Base-by-base conservation (phyloP, 345 rosid genomes). In the Bruguiera sexangula region DNA sequence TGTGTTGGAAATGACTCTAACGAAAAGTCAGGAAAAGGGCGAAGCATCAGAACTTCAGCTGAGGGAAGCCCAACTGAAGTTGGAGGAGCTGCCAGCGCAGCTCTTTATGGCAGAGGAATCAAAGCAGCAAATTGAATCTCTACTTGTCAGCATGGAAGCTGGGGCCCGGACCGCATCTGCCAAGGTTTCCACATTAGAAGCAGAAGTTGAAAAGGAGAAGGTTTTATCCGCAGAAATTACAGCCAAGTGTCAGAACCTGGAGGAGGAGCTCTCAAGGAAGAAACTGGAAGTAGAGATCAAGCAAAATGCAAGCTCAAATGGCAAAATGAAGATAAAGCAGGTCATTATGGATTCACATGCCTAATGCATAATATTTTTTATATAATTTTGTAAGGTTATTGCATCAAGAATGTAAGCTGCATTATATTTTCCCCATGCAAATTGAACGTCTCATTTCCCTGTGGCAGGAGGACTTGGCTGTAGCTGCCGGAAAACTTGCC, bases 401-500 rank as follows among this genome's bases (percentile, higher is more conserved):
- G 32, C 56, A 48, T 52, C 27, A 6, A 11, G 7, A 66, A 50
- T 39, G 13, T 10, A 10, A 39, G 11, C 48, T 39, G 19, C 6
- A 57, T 43, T 66, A 0, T 43, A 31, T 50, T 53, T 11, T 43
- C 22, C 59, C 24, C 50, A 3, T 22, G 36, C 21, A 55, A 73
- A 75, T 52, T 52, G 22, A 51, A 50, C 22, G 16, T 22, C 50
- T 64, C 50, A 60, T 56, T 60, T 75, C 69, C 54, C 46, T 52
- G 19, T 62, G 71, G 59, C 83, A 94, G 98, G 97, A 94, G 86
- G 95, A 91, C 76, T 66, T 94, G 62, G 85, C 73, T 31, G 80
- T 81, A 51, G 98, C 97, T 26, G 86, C 97, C 3, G 97, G 93
- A 73, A 89, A 85, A 68, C 93, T 91, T 21, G 89, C 93, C 0